Evolutionary conservation across 345 rosid genomes (phyloP), one percentile per base, ranked within the genome.

Genomic region (Eucalyptus decipiens): DNA sequence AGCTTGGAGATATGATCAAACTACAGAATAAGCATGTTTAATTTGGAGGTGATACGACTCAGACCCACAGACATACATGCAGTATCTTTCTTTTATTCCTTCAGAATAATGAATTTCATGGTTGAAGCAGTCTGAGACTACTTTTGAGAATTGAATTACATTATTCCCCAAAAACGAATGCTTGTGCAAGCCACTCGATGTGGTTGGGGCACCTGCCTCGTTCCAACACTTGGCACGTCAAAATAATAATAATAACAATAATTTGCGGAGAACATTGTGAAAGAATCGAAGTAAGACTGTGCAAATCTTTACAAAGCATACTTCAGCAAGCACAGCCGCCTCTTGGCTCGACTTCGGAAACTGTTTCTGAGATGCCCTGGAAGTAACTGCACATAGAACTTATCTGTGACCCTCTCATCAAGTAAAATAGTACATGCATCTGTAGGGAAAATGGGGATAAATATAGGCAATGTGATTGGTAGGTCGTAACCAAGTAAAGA

Each of bases 301-400:
- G 47, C 28, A 40, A 21, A 76, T 76, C 47, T 76, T 76, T 40
- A 76, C 15, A 26, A 76, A 40, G 85, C 47, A 21, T 21, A 23
- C 85, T 76, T 94, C 91, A 97, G 91, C 98, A 97, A 28, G 95
- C 94, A 89, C 99, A 97, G 9, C 95, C 95, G 88, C 98, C 92
- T 91, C 92, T 86, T 76, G 86, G 96, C 86, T 95, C 97, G 52
- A 86, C 92, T 88, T 96, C 97, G 16, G 95, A 94, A 88, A 94
- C 91, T 89, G 95, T 89, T 88, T 91, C 96, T 47, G 96, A 91
- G 45, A 96, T 87, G 4, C 94, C 95, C 90, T 76, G 93, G 89
- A 69, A 93, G 85, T 95, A 97, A 80, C 98, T 97, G 95, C 89
- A 87, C 48, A 50, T 76, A 19, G 47, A 76, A 76, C 30, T 76